phyloP scores from a whole-genome alignment of 2,329 filamentous ascomycete genomes.

The Nakataea oryzae region DNA sequence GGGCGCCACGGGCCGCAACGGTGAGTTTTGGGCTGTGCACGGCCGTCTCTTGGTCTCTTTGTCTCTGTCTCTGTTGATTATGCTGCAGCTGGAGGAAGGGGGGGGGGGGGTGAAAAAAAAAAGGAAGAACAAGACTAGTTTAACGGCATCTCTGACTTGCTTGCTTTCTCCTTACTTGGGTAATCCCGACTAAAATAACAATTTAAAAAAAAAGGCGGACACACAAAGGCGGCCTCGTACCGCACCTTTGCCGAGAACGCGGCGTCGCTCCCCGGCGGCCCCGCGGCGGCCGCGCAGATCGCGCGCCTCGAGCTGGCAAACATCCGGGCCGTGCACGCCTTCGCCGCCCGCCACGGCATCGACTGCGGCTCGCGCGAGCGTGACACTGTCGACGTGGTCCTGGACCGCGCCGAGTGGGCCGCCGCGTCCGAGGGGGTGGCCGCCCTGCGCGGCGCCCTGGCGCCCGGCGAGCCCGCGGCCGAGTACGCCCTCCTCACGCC shows the following conservation, averaged over 20 bases:
- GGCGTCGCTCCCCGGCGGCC: conserved; percentile 24
- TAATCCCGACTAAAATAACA: not conserved
- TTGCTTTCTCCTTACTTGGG: not conserved
- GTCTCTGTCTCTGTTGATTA: not conserved
- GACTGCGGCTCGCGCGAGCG: conserved; percentile 37
- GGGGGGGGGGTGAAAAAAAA: too few species aligned
- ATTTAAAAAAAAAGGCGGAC: conserved; percentile 13
- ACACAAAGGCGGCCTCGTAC: conserved; percentile 32
- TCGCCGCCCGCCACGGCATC: conserved; percentile 36
- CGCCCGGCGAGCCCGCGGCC: conserved; percentile 26
- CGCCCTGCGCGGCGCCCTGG: conserved; percentile 31
- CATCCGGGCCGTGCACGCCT: conserved; percentile 42
- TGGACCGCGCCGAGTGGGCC: conserved; percentile 32
- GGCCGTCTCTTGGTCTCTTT: too few species aligned
- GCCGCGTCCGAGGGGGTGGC: conserved; percentile 25
- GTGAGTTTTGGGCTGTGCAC: conserved; percentile 12
- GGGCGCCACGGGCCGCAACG: conserved; percentile 53
- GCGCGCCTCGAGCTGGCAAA: conserved; percentile 40
- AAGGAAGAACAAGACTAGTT: not conserved
- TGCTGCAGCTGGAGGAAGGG: not conserved
- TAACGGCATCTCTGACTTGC: not conserved
- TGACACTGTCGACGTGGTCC: conserved; percentile 47
- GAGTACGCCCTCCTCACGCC: conserved; percentile 31
- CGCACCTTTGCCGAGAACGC: conserved; percentile 39
- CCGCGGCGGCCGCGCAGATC: conserved; percentile 36